phyloP scores from a whole-genome alignment of 805 yeast species.

The Cyberlindnera suaveolens region DNA sequence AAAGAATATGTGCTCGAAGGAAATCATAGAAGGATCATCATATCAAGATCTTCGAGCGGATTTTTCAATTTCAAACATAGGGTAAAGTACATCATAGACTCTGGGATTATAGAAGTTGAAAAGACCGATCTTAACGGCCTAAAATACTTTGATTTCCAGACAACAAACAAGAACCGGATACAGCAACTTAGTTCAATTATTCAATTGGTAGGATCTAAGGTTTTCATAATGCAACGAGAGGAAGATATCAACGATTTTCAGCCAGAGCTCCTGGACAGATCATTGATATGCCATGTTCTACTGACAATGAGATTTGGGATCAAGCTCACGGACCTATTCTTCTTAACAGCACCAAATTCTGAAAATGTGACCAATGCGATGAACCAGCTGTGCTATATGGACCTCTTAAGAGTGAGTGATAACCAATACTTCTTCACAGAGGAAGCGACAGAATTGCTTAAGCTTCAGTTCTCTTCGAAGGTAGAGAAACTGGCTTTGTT shows the following conservation, averaged over 20 bases:
- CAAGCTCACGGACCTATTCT: slow-evolving; percentile 1
- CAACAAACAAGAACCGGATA: slow-evolving; percentile 1
- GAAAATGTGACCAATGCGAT: not conserved
- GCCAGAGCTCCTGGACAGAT: not conserved
- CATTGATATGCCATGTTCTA: slow-evolving; percentile 3
- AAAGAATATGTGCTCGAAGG: slow-evolving; percentile 2
- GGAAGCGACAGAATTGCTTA: not conserved
- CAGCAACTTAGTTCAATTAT: slow-evolving; percentile 3
- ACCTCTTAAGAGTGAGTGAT: slow-evolving; percentile 3
- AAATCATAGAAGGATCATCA: slow-evolving; percentile 3
- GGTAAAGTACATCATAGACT: slow-evolving; percentile 12
- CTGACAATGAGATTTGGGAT: not conserved
- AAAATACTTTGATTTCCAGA: not conserved
- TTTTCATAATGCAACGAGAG: slow-evolving; percentile 4
- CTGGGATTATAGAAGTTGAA: slow-evolving; percentile 1
- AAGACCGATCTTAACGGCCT: slow-evolving; percentile 6
- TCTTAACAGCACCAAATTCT: slow-evolving; percentile 4
- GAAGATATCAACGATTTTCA: not conserved
- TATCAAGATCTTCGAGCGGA: not conserved
- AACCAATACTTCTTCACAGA: slow-evolving; percentile 3
- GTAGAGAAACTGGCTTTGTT: not conserved
- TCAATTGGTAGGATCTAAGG: slow-evolving; percentile 5
- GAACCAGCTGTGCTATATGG: slow-evolving; percentile 5
- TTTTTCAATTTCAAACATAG: slow-evolving; percentile 2
- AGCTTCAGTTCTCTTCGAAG: slow-evolving; percentile 2